phyloP scores from a whole-genome alignment of 805 yeast species.

The Yamadazyma akitaensis region DNA sequence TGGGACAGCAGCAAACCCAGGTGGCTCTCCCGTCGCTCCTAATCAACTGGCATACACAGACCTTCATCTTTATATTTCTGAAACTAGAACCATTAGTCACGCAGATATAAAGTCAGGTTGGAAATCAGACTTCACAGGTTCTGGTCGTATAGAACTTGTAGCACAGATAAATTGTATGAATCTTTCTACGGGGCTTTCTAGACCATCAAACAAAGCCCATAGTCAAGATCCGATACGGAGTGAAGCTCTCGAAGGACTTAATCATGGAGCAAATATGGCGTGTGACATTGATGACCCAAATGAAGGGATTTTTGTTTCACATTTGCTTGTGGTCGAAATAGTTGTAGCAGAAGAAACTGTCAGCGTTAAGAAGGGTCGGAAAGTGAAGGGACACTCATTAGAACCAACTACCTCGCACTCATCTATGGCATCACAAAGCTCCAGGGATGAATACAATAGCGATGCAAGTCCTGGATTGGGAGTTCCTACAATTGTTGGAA shows the following conservation, averaged over 20 bases:
- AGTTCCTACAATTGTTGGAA: conserved; percentile 40
- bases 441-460: conserved; percentile 1
- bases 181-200: conserved; percentile 51
- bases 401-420: conserved; percentile 19
- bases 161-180: conserved; percentile 64
- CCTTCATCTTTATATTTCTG: conserved; percentile 56
- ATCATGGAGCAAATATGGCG: conserved; percentile 51
- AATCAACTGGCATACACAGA: conserved; percentile 10
- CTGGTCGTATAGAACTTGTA: conserved; percentile 76
- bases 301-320: conserved; percentile 72
- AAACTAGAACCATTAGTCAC: conserved; percentile 64
- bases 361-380: conserved; percentile 25
- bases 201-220: conserved; percentile 43
- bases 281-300: conserved; percentile 84
- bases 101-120: conserved; percentile 91
- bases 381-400: conserved; percentile 12
- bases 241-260: conserved; percentile 25
- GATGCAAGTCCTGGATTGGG: neutral
- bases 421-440: conserved; percentile 19
- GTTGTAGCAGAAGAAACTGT: conserved; percentile 90
- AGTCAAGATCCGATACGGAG: conserved; percentile 30
- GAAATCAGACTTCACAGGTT: conserved; percentile 84
- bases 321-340: conserved; percentile 76
- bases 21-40: neutral
- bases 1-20: neutral